Percentiles rank a stretch among this genome's conserved stretches.
These are phyloP conservation scores for Penicillium daleae DNA, from an alignment of 495 filamentous ascomycete genomes.

Conservation along the genomic window DNA sequence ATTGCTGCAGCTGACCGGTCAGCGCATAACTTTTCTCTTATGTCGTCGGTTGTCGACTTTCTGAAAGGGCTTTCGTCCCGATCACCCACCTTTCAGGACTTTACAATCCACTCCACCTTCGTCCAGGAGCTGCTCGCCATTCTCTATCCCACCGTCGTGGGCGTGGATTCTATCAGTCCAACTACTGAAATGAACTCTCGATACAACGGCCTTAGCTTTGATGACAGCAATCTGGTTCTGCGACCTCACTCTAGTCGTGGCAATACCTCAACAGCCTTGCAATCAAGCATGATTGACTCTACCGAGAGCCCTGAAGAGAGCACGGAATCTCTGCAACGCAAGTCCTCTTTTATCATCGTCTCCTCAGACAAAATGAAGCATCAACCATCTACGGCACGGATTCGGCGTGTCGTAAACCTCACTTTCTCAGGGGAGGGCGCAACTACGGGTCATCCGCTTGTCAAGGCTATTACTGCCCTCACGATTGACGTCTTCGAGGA, in stretches of 20 bases:
- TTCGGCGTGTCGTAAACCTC: constrained; percentile 60
- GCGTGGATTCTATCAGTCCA: constrained; percentile 77
- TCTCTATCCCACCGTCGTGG: constrained; percentile 84
- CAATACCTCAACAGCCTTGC: constrained; percentile 59
- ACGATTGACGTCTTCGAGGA: constrained; percentile 79
- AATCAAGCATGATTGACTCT: constrained; percentile 66
- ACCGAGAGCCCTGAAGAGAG: constrained; percentile 50
- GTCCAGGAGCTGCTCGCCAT: constrained; percentile 74
- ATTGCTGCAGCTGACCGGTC: constrained; percentile 12
- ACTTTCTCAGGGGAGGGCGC: constrained; percentile 42
- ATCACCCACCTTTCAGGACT: constrained; percentile 77
- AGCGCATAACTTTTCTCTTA: constrained; percentile 42
- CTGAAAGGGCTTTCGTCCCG: constrained; percentile 74
- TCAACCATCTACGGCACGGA: constrained; percentile 58
- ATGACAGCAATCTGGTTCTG: constrained; percentile 81
- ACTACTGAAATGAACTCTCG: constrained; percentile 81
- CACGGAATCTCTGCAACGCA: constrained; percentile 64
- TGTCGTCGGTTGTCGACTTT: constrained; percentile 78
- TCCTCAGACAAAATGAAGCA: constrained; percentile 66
- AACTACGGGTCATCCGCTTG: constrained; percentile 67
- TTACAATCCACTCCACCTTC: constrained; percentile 76
- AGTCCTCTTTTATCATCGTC: constrained; percentile 88
- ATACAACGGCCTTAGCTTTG: constrained; percentile 78
- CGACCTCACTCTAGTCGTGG: constrained; percentile 65
- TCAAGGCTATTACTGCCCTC: constrained; percentile 75